A percentile compares a stretch with the other conserved stretches of the same genome.
These are phyloP conservation scores for Pythium oligandrum DNA, from an alignment of 352 stramenopile genomes.

Conservation along the genomic window DNA sequence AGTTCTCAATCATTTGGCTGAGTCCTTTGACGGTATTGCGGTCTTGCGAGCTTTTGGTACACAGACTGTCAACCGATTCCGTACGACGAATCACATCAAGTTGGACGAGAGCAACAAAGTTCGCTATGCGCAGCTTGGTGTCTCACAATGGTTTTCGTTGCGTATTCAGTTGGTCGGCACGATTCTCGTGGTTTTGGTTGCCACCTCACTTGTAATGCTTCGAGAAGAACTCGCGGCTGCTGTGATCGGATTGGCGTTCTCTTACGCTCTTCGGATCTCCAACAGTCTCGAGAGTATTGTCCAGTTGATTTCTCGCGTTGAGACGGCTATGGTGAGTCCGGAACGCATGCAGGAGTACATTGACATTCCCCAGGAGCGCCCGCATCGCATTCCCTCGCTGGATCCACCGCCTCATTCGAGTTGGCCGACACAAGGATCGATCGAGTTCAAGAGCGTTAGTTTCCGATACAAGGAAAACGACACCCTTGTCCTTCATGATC, in stretches of 20 bases:
- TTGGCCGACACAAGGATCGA: slow-evolving; percentile 75
- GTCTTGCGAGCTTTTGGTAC: slow-evolving; percentile 42
- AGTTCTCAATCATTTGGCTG: slow-evolving; percentile 39
- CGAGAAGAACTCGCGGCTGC: slow-evolving; percentile 37
- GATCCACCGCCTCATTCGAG: slow-evolving; percentile 29
- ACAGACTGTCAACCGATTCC: slow-evolving; percentile 29
- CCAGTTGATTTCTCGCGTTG: slow-evolving; percentile 33
- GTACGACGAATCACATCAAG: slow-evolving; percentile 23
- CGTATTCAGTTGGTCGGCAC: slow-evolving; percentile 43
- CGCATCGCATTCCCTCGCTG: slow-evolving; percentile 5
- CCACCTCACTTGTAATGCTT: slow-evolving; percentile 35
- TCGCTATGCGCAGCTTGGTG: slow-evolving; percentile 31
- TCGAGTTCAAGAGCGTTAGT: slow-evolving; percentile 81
- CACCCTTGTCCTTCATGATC: slow-evolving; percentile 8
- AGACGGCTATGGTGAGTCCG: slow-evolving; percentile 78
- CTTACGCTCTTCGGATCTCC: slow-evolving; percentile 83
- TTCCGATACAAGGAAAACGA: slow-evolving; percentile 86
- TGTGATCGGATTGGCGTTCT: slow-evolving; percentile 80
- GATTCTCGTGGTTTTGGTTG: slow-evolving; percentile 35
- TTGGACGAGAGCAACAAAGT: slow-evolving; percentile 42
- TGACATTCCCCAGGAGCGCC: slow-evolving; percentile 30
- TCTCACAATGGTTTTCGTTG: slow-evolving; percentile 47
- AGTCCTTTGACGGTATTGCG: slow-evolving; percentile 31
- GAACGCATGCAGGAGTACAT: slow-evolving; percentile 88
- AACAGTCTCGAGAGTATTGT: slow-evolving; percentile 76